phyloP scores from a whole-genome alignment of 345 rosid genomes.

The Tarenaya hassleriana region DNA sequence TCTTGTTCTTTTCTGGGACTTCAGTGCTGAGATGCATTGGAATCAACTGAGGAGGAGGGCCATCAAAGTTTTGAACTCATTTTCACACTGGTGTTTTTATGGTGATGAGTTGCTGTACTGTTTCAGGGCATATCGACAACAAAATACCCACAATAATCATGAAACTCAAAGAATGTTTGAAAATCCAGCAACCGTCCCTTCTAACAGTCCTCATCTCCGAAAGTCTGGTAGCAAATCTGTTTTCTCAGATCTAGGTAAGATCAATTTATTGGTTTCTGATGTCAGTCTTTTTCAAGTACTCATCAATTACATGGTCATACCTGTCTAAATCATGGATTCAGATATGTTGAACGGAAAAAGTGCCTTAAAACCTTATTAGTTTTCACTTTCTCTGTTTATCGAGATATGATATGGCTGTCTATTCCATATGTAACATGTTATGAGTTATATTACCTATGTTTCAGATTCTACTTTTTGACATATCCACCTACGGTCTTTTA shows the following conservation, averaged over 20 bases:
- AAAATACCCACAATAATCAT: constrained; percentile 9
- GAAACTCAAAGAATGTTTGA: constrained; percentile 50
- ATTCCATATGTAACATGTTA: background rate
- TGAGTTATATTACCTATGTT: background rate
- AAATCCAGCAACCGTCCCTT: constrained; percentile 39
- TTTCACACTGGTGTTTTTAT: too few relatives aligned
- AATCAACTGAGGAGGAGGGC: too few relatives aligned
- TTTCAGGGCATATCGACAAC: too few relatives aligned
- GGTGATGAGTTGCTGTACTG: too few relatives aligned
- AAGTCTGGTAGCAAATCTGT: constrained; percentile 66
- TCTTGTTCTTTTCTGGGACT: too few relatives aligned
- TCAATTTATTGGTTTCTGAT: background rate
- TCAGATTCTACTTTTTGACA: constrained; percentile 9
- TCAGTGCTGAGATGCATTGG: too few relatives aligned
- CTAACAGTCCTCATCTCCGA: constrained; percentile 68
- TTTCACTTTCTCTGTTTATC: background rate
- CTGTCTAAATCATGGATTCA: constrained; percentile 7
- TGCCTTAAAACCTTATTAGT: background rate
- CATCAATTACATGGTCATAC: background rate
- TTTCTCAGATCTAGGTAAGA: constrained; percentile 58
- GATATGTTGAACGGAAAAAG: background rate
- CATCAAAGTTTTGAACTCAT: too few relatives aligned
- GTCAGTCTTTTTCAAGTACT: background rate
- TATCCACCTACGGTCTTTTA: background rate
- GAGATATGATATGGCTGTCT: background rate